Base-by-base conservation (phyloP, 106 monocot genomes). In the Allium cepa region DNA sequence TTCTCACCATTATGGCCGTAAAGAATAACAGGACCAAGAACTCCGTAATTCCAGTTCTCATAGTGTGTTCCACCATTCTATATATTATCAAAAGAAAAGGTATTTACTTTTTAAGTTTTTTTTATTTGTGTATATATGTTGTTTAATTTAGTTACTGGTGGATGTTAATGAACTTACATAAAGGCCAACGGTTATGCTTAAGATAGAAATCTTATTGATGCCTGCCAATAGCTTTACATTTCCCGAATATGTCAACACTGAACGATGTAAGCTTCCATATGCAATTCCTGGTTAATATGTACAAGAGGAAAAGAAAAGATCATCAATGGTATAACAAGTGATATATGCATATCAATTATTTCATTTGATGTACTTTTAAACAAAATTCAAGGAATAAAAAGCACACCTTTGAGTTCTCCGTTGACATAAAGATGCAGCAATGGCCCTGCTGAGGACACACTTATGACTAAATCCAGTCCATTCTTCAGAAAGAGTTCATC, bases 161-260 rank as follows among this genome's bases (percentile, higher is more conserved):
- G 22, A 22, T 36, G 36, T 36, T 36, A 46, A 52, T 17, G 7
- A 66, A 83, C 92, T 81, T 66, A 97, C 96, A 28, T 89, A 84
- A 12, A 97, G 78, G 6, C 97, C 96, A 80, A 92, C 86, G 47
- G 96, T 75, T 18, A 80, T 81, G 67, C 96, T 97, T 47, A 97
- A 68, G 61, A 97, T 82, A 46, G 96, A 84, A 51, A 97, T 87
- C 73, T 78, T 92, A 62, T 97, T 97, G 73, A 80, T 82, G 59
- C 97, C 92, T 61, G 89, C 82, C 84, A 73, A 64, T 18, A 97
- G 69, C 71, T 82, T 92, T 60, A 79, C 85, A 68, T 81, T 80
- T 69, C 87, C 89, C 7, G 52, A 79, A 65, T 84, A 97, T 50
- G 92, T 92, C 47, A 97, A 50, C 72, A 77, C 92, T 15, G 88